phyloP scores from a whole-genome alignment of 441 rosid species.

The Adansonia gregorii region DNA sequence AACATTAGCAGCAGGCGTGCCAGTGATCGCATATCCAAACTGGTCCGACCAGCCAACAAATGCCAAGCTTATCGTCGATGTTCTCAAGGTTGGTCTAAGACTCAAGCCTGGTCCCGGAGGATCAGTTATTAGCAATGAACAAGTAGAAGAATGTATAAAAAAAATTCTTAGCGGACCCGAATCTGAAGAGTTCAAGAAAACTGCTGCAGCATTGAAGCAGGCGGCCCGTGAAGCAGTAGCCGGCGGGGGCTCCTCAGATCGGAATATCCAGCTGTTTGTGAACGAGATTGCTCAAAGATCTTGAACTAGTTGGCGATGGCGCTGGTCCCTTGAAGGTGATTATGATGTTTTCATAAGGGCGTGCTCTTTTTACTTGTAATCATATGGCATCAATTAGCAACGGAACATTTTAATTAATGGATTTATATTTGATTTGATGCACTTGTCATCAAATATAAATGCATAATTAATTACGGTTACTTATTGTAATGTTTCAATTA shows the following conservation, averaged over 20 bases:
- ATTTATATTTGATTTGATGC: too few species aligned
- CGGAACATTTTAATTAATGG: not conserved
- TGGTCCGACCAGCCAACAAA: slow-evolving; percentile 36
- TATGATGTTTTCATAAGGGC: not conserved
- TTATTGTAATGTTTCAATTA: not conserved
- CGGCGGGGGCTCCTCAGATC: slow-evolving; percentile 45
- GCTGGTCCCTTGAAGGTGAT: not conserved
- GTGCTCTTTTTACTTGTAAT: too few species aligned
- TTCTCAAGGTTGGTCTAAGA: slow-evolving; percentile 30
- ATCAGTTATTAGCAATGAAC: slow-evolving; percentile 22
- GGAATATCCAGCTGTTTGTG: slow-evolving; percentile 41
- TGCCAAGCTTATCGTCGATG: slow-evolving; percentile 30
- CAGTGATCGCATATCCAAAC: slow-evolving; percentile 34
- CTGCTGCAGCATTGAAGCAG: slow-evolving; percentile 37
- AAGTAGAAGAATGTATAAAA: slow-evolving; percentile 34
- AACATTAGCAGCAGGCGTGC: slow-evolving; percentile 31
- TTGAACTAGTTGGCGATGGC: not conserved
- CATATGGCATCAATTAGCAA: not conserved
- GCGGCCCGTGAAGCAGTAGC: slow-evolving; percentile 43
- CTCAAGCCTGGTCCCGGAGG: slow-evolving; percentile 17
- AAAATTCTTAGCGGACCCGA: slow-evolving; percentile 36
- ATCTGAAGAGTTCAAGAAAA: slow-evolving; percentile 37
- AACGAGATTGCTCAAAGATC: slow-evolving; percentile 33
- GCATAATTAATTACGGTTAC: not conserved
- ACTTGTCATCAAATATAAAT: too few species aligned